A percentile compares a stretch with the other conserved stretches of the same genome.
These are phyloP conservation scores for Colletotrichum graminicola DNA, from an alignment of 2,329 filamentous ascomycete species.

Conservation along the genomic window DNA sequence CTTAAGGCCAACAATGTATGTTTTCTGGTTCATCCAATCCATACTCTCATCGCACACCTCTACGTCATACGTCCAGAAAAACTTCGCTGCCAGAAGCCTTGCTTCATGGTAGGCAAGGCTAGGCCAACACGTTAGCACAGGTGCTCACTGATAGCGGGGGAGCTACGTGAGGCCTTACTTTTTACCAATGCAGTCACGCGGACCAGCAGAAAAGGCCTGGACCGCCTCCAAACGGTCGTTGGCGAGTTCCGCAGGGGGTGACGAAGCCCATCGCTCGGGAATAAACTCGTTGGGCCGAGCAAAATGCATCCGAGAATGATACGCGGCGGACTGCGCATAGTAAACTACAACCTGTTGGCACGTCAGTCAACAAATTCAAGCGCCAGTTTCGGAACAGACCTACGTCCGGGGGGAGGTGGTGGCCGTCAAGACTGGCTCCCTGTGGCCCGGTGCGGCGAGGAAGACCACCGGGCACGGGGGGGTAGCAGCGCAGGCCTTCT, in stretches of 20 bases:
- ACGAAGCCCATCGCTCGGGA: neutral
- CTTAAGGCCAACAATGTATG: neutral
- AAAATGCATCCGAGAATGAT: no score
- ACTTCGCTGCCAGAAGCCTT: neutral
- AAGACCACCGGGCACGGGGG: neutral
- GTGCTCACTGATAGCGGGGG: no score
- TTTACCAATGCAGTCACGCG: neutral
- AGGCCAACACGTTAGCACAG: neutral
- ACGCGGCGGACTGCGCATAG: no score
- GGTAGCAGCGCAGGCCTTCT: conserved; percentile 8
- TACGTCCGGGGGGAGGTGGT: no score
- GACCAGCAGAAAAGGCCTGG: neutral
- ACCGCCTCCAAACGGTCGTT: neutral
- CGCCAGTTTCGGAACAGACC: neutral
- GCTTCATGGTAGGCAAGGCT: conserved; percentile 3
- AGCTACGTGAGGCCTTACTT: neutral
- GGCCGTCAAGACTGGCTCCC: no score
- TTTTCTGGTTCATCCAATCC: neutral
- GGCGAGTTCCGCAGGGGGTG: neutral
- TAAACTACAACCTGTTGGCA: no score
- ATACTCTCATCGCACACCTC: neutral
- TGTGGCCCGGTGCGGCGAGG: neutral
- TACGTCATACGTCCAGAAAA: conserved; percentile 1
- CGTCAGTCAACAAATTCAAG: no score
- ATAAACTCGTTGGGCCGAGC: neutral